These are phyloP conservation scores for Ampelomyces quisqualis DNA, from an alignment of 2,329 filamentous ascomycete species.

Conservation along the genomic window DNA sequence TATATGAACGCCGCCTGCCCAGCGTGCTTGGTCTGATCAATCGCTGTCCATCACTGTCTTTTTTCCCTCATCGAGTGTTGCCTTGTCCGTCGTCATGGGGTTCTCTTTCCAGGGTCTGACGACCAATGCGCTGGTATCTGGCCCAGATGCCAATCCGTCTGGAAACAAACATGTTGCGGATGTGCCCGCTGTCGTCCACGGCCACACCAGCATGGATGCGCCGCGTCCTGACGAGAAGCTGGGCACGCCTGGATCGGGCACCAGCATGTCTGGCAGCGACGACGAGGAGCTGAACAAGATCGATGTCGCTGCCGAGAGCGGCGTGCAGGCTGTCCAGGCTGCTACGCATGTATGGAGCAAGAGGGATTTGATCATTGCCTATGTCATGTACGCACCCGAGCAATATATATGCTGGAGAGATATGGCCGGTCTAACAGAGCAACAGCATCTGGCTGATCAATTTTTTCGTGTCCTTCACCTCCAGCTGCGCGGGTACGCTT, in stretches of 20 bases:
- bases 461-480: constrained; percentile 52
- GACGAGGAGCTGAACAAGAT: constrained; percentile 38
- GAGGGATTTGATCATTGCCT: constrained; percentile 29
- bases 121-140: constrained; percentile 26
- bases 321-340: constrained; percentile 34
- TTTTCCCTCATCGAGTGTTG: constrained; percentile 2
- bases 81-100: constrained; percentile 25
- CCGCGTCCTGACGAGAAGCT: constrained; percentile 31
- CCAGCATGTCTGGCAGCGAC: constrained; percentile 12
- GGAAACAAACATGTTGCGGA: constrained; percentile 30
- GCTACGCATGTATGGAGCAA: constrained; percentile 32
- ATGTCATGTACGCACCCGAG: constrained; percentile 27
- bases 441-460: constrained; percentile 44
- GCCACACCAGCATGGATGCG: constrained; percentile 31
- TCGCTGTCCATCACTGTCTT: constrained; percentile 13
- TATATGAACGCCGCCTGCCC: constrained; percentile 24
- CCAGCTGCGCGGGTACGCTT: constrained; percentile 45
- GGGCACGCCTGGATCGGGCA: constrained; percentile 22
- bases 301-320: constrained; percentile 31
- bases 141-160: constrained; percentile 10
- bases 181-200: constrained; percentile 31
- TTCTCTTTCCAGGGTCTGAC: constrained; percentile 37
- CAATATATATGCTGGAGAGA: background rate
- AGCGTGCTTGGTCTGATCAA: constrained; percentile 30
- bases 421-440: constrained; percentile 11